Evolutionary conservation across 2,329 filamentous ascomycete species (phyloP), one percentile per base, ranked within the genome.

Genomic region (Bimuria novae-zelandiae): DNA sequence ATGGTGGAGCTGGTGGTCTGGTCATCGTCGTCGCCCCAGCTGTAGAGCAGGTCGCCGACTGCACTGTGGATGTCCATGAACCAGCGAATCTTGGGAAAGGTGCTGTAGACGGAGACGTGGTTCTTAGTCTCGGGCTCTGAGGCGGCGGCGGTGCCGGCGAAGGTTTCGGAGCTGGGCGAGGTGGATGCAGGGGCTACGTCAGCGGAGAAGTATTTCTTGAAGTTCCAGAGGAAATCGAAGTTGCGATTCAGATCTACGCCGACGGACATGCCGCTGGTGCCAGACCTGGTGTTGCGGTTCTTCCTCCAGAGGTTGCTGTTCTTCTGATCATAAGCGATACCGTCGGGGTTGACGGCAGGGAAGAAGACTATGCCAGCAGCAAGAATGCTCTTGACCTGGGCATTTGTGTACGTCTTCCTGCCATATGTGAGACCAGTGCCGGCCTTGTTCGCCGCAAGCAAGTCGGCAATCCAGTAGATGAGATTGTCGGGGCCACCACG

Each of bases 41-140:
- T 77, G 68, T 84, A 84, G 12, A 85, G 69, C 16, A 86, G 72
- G 27, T 78, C 73, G 2, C 80, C 81, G 0, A 76, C 74, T 23
- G 75, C 80, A 1, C 82, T 83, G 74, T 86, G 83, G 39, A 85
- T 74, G 57, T 86, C 83, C 54, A 84, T 70, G 65, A 83, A 83
- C 82, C 82, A 85, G 23, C 79, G 75, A 40, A 85, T 69, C 39
- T 77, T 77, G 42, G 73, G 67, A 67, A 79, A 81, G 23, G 75
- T 73, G 58, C 81, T 76, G 63, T 84, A 72, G 7, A 82, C 67
- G 71, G 79, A 83, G 52, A 78, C 79, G 52, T 84, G 75, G 62
- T 78, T 82, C 65, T 79, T 74, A 2, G 82, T 80, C 71, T 86
- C 83, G 0, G 82, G 73, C 70, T 86, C 83, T 0, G 82, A 85